Conservation (phyloP, 2,329 filamentous ascomycete genomes). For the Cladosporium sp. region DNA sequence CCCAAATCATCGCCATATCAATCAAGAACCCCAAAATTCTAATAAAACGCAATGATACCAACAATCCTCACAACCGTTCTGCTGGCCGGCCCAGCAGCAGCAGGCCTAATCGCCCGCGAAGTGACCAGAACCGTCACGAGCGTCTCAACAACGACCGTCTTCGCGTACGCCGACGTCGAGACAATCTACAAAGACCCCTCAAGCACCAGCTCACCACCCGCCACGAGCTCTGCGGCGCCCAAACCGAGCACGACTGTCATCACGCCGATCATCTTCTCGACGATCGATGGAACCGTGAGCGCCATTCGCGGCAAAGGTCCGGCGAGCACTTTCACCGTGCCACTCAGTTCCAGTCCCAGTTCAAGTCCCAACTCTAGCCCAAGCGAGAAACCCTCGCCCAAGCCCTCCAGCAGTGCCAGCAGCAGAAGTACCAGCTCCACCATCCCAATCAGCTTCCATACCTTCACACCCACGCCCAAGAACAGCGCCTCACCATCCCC, state of each 20-base stretch:
- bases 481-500: not conserved
- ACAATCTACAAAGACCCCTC: conserved; percentile 6
- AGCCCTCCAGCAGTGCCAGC: not conserved
- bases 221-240: not conserved
- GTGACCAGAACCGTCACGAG: conserved; percentile 9
- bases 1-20: not conserved
- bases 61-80: conserved; percentile 3
- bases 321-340: conserved; percentile 4
- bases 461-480: not conserved
- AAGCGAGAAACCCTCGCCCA: too few species aligned
- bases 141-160: conserved; percentile 10
- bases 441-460: not conserved
- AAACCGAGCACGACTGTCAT: conserved; percentile 6
- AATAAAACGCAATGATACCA: not conserved
- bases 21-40: not conserved
- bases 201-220: too few species aligned
- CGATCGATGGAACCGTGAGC: not conserved
- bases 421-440: not conserved
- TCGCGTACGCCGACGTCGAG: not conserved
- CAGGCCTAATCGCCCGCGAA: conserved; percentile 10
- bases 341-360: not conserved
- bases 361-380: too few species aligned
- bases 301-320: not conserved
- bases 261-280: conserved; percentile 1
- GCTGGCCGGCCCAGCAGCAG: conserved; percentile 13